Conservation (phyloP, 345 rosid genomes). For the Dovyalis caffra region DNA sequence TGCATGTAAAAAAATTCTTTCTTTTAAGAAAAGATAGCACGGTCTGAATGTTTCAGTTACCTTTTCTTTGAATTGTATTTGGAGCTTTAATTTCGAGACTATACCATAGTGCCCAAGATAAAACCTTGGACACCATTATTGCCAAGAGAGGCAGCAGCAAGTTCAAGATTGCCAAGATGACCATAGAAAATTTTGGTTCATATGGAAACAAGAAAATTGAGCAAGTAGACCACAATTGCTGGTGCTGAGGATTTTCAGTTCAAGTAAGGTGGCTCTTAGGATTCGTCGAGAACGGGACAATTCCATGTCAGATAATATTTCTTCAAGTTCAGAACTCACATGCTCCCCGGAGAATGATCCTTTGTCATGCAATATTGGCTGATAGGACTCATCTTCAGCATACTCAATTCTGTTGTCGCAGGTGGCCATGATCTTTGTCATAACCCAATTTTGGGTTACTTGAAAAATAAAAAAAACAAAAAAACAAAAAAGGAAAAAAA, state of each 20-base stretch:
- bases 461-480: too few relatives aligned
- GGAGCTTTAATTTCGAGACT: too few relatives aligned
- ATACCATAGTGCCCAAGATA: conserved; percentile 52
- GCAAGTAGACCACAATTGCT: conserved; percentile 52
- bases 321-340: conserved; percentile 43
- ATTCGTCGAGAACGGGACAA: background rate
- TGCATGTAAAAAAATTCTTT: background rate
- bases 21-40: too few relatives aligned
- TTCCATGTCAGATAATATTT: conserved; percentile 30
- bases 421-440: background rate
- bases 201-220: conserved; percentile 51
- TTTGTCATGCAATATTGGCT: background rate
- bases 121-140: conserved; percentile 55
- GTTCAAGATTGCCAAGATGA: conserved; percentile 62
- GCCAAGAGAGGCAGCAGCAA: conserved; percentile 60
- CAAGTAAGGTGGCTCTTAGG: conserved; percentile 25
- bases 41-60: too few relatives aligned
- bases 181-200: conserved; percentile 62
- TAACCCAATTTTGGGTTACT: too few relatives aligned
- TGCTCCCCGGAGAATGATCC: background rate
- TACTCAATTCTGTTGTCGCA: background rate
- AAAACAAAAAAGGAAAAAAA: too few relatives aligned
- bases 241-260: conserved; percentile 53
- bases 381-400: background rate
- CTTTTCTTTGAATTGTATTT: too few relatives aligned